Evolutionary conservation across 345 rosid genomes (phyloP), one percentile per base, ranked within the genome.

Genomic region (Sisymbrium irio): DNA sequence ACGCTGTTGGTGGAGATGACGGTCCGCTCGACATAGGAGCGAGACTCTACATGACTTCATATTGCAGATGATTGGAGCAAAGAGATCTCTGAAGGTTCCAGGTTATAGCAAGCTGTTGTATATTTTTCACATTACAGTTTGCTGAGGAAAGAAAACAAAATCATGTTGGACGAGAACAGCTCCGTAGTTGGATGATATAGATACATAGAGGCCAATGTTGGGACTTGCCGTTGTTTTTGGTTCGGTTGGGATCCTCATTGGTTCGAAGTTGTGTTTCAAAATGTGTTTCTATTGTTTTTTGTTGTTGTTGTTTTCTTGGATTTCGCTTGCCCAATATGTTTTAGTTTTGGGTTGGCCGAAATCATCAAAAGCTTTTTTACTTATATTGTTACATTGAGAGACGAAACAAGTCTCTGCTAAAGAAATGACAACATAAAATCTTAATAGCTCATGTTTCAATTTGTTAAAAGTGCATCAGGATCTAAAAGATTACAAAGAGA

Each of bases 1-100:
- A 86, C 76, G 96, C 96, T 3, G 76, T 85, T 61, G 96, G 96
- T 41, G 98, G 98, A 57, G 88, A 79, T 71, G 90, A 80, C 46
- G 95, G 92, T 32, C 97, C 96, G 65, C 83, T 78, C 4, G 96
- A 94, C 41, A 83, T 91, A 69, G 87, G 86, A 60, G 90, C 77
- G 1, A 83, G 93, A 74, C 85, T 94, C 68, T 91, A 84, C 78
- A 71, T 82, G 84, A 84, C 86, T 84, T 80, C 98, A 42, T 94
- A 94, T 78, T 79, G 85, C 9, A 70, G 71, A 78, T 84, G 81
- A 84, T 82, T 79, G 72, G 47, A 32, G 39, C 37, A 18, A 58
- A 56, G 44, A 10, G 39, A 54, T 47, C 35, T 71, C 33, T 60
- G 44, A 80, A 58, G 54, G 71, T 15, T n/a, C 7, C 37, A 62